Base-by-base conservation (phyloP, 2,329 filamentous ascomycete species). In the Colletotrichum nymphaeae region DNA sequence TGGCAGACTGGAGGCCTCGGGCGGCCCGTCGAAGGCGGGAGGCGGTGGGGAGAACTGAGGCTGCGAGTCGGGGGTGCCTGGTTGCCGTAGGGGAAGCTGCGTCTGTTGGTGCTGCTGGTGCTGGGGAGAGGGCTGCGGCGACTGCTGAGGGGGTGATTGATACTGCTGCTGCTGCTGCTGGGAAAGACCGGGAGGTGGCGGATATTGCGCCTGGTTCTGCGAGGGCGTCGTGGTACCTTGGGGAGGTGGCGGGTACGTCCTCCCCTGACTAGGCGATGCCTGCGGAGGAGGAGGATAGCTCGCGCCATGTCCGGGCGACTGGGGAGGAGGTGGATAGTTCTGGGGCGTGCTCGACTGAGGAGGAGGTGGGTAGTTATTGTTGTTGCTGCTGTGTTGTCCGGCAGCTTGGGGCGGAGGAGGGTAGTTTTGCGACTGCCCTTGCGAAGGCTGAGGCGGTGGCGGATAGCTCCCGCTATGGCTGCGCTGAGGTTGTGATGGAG, bases 331-430 rank as follows among this genome's bases (percentile, higher is more conserved):
- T 5, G 77, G 76, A 57, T 76, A 80, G 69, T 69, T 75, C 67
- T 80, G 79, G 12, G 80, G 78, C 22, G 77, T 74, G 9, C 74
- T 72, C 35, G 77, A 76, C 35, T 79, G 79, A 37, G 81, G 80
- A 22, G 81, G 79, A 1, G 81, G 79, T 30, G 80, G 78, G 6
- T 80, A 79, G 26, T 79, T 78, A 5, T 81, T 72, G 32, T 81
- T 72, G 42, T 5, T 35, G 32, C 32, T 35, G 11, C 37, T 74
- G 28, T 72, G 72, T 19, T 62, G 11, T 53, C 72, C 67, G 1
- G 72, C 76, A 46, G 77, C 76, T 73, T 81, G 78, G 53, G 78
- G 77, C 28, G 81, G 79, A 24, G 78, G 77, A 63, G 81, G 78
- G 62, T 83, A 81, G 75, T 69, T 74, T n/a, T 60, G 63, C 37